A percentile compares a stretch with the other conserved stretches of the same genome.
Conservation (phyloP, 768 basidiomycete genomes). For the Mycena capillaripes region DNA sequence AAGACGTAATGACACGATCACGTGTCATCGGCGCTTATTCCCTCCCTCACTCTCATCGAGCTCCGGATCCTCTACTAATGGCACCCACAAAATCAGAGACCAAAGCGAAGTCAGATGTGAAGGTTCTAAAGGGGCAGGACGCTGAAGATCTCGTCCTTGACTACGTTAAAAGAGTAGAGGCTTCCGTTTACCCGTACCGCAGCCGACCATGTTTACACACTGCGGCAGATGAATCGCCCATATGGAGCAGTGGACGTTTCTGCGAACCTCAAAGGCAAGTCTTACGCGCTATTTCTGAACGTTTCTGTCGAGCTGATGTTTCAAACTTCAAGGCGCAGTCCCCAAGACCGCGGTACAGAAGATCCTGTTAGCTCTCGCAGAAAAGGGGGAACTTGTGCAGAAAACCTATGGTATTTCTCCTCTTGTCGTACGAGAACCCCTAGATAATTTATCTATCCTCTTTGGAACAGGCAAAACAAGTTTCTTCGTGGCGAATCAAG, state of each 20-base stretch:
- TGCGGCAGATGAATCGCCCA: slow-evolving; percentile 94
- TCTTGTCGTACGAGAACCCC: slow-evolving; percentile 24
- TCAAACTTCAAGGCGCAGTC: slow-evolving; percentile 67
- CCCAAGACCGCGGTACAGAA: slow-evolving; percentile 90
- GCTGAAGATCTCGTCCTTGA: slow-evolving; percentile 84
- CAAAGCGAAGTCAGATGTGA: slow-evolving; percentile 62
- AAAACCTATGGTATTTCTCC: slow-evolving; percentile 81
- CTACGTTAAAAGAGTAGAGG: slow-evolving; percentile 79
- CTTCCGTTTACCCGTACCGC: slow-evolving; percentile 16
- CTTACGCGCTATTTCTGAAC: neutral
- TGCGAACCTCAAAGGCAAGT: slow-evolving; percentile 80
- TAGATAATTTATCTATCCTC: slow-evolving; percentile 21
- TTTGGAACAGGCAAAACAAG: slow-evolving; percentile 78
- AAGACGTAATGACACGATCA: slow-evolving; percentile 6
- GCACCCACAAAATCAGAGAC: slow-evolving; percentile 60
- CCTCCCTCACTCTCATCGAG: neutral
- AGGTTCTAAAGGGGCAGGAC: slow-evolving; percentile 83
- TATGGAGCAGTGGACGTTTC: slow-evolving; percentile 94
- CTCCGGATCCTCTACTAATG: slow-evolving; percentile 8
- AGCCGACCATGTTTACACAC: slow-evolving; percentile 10
- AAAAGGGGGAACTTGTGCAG: slow-evolving; percentile 85
- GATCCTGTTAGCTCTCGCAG: slow-evolving; percentile 85
- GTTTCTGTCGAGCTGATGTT: neutral
- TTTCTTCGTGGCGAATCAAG: slow-evolving; percentile 90
- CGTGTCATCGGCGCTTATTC: neutral